Base-by-base conservation (phyloP, 179 eudicot species). In the Spergularia azorica region DNA sequence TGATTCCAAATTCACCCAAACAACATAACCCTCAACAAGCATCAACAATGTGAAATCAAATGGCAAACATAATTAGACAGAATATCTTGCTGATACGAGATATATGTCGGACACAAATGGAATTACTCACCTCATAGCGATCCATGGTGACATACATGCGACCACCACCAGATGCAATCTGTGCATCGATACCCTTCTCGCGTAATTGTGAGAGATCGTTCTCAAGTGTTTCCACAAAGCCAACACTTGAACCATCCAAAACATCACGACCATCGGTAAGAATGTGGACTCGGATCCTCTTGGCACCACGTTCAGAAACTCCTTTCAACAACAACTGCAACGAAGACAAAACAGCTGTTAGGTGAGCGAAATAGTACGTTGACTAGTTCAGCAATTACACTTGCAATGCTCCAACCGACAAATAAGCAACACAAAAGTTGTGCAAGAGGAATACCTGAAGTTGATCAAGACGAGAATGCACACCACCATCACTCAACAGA, bases 241-340 rank as follows among this genome's bases (percentile, higher is more conserved):
- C 95, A 50, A 92, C 83, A 82, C 97, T 93, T 66, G 93, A 79
- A 62, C 98, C 98, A 88, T 93, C 98, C 86, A 90, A 82, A 61
- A 93, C 98, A 89, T 93, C 98, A 79, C 98, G 97, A 2, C 98
- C 98, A 74, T 93, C 98, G 46, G 98, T 93, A 69, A 93, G 90
- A 68, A 87, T 69, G 79, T 92, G 98, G 77, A 92, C 90, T 26
- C 98, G 91, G 75, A 93, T 91, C 83, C 83, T 89, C 76, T 92
- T 91, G 63, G 92, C 97, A 84, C 97, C 97, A 73, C 61, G 93
- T 32, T 92, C 93, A 52, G 86, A 79, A 55, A 90, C 77, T 77
- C 98, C 98, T 84, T 90, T 93, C 72, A 93, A 84, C 84, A 93
- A 73, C 79, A 89, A 63, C 98, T 93, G 85, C 80, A 85, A n/a